These are phyloP conservation scores for Coelastrella sp. DNA, from an alignment of 139 green algal species.

Conservation along the genomic window DNA sequence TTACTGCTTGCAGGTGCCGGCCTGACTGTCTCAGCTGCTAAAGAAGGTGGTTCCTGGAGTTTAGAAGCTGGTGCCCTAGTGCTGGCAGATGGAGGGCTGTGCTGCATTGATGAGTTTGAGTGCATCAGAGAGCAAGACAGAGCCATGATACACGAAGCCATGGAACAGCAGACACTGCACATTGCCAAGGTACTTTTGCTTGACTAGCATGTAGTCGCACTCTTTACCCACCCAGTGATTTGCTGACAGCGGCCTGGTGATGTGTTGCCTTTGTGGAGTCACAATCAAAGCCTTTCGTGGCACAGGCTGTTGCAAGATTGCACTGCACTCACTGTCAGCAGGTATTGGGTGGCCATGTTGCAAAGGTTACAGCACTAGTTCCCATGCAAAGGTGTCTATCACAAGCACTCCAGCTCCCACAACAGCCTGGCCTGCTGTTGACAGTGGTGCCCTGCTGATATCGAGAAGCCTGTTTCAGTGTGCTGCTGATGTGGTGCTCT, in stretches of 20 bases:
- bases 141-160: conserved; percentile 90
- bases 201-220: not conserved
- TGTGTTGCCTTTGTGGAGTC: too few relatives aligned
- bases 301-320: not conserved
- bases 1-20: conserved; percentile 55
- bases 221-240: not conserved
- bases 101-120: conserved; percentile 94
- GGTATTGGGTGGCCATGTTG: conserved; percentile 1
- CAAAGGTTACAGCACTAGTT: too few relatives aligned
- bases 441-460: too few relatives aligned
- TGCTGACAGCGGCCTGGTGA: too few relatives aligned
- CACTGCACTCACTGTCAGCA: not conserved
- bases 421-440: too few relatives aligned
- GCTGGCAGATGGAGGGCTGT: conserved; percentile 91
- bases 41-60: conserved; percentile 82
- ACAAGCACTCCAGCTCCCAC: too few relatives aligned
- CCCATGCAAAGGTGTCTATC: too few relatives aligned
- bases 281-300: too few relatives aligned
- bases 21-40: conserved; percentile 86
- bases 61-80: conserved; percentile 91
- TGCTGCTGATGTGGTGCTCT: not conserved
- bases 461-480: too few relatives aligned
- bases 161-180: conserved; percentile 96
- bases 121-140: conserved; percentile 81
- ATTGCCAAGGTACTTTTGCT: conserved; percentile 83